Evolutionary conservation across 257 asterid genomes (phyloP).

Genomic region (Solanum virginianum): DNA sequence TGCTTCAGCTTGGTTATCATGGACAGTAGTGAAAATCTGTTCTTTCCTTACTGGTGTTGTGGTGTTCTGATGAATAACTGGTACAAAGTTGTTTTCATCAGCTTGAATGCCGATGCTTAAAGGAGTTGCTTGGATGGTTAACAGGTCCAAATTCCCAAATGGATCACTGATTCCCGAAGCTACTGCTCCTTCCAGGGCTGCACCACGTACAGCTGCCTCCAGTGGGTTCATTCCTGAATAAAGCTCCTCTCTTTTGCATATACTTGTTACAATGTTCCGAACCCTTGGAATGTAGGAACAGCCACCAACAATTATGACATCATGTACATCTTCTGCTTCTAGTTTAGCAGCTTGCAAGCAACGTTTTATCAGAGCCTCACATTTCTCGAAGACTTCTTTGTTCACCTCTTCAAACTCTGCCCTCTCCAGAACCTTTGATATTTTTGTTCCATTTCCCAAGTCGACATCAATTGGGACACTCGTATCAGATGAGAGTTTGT

Average conservation of each 20-base stretch:
- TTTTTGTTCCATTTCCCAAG: conserved; percentile 40
- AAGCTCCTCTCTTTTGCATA: conserved; percentile 28
- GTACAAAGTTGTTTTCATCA: conserved; percentile 41
- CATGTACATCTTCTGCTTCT: conserved; percentile 35
- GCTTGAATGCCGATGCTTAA: conserved; percentile 57
- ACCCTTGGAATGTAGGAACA: conserved; percentile 64
- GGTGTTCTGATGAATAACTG: conserved; percentile 45
- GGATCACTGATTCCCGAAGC: conserved; percentile 72
- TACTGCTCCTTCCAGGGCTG: conserved; percentile 80
- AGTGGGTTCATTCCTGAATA: conserved; percentile 45
- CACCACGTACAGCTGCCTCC: conserved; percentile 85
- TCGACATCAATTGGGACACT: conserved; percentile 38
- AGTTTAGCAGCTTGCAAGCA: conserved; percentile 55
- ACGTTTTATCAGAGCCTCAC: conserved; percentile 32
- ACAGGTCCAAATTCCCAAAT: conserved; percentile 61
- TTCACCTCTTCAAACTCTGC: conserved; percentile 59
- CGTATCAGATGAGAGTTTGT: conserved; percentile 39
- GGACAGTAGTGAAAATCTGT: conserved; percentile 50
- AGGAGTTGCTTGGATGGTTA: conserved; percentile 66
- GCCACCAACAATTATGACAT: conserved; percentile 72
- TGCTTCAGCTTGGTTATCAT: conserved; percentile 64
- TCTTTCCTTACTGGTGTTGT: conserved; percentile 55
- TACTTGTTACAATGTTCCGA: conserved; percentile 9
- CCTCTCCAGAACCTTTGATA: conserved; percentile 34
- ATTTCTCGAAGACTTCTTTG: conserved; percentile 36